phyloP scores from a whole-genome alignment of 306 rosid species.

The Cyclanthera cordifolia region DNA sequence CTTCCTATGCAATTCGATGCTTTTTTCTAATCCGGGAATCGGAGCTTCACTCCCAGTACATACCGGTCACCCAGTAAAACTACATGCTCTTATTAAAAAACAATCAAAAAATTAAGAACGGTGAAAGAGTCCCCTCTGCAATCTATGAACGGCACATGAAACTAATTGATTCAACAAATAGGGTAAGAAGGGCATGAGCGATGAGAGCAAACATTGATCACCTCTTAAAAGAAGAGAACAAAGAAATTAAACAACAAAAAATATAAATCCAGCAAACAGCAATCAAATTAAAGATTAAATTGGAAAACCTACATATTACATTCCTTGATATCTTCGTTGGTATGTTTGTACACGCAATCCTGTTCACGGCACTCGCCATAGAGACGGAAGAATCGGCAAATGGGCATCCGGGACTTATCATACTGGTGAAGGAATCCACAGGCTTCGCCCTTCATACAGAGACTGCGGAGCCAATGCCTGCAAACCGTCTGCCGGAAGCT shows the following conservation, averaged over 20 bases:
- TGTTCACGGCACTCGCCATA: conserved; percentile 96
- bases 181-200: neutral
- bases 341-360: conserved; percentile 94
- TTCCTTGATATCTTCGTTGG: conserved; percentile 96
- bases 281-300: neutral
- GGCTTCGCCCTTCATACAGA: conserved; percentile 97
- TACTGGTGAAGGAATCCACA: conserved; percentile 95
- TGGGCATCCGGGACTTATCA: conserved; percentile 95
- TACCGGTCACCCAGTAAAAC: no score
- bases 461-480: conserved; percentile 89
- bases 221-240: neutral
- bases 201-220: neutral
- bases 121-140: neutral
- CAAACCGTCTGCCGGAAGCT: conserved; percentile 98
- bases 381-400: conserved; percentile 77
- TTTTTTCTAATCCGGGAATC: neutral
- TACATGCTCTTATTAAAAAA: neutral
- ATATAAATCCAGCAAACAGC: neutral
- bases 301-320: conserved; percentile 68
- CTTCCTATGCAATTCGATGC: neutral
- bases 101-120: neutral
- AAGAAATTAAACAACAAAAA: neutral
- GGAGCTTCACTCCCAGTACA: no score
- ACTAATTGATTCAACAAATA: neutral
- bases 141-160: neutral